Conservation (phyloP, 2,329 filamentous ascomycete genomes). For the Aspergillus ustus region DNA sequence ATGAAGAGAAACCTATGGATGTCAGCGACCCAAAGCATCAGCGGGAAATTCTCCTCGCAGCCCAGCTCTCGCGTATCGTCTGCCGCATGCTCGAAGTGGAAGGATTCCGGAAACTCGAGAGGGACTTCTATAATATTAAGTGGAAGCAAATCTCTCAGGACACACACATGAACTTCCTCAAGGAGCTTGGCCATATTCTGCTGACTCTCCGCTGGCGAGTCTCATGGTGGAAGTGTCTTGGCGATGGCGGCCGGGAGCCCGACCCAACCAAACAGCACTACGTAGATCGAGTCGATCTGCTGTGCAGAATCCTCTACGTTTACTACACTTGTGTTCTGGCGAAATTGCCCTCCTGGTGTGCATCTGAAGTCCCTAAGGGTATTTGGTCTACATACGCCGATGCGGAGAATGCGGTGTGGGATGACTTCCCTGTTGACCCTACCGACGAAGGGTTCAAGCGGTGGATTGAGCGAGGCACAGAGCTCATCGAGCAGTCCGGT, state of each 20-base stretch:
- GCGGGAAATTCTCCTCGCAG: slow-evolving; percentile 48
- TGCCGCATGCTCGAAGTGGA: slow-evolving; percentile 53
- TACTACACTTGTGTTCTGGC: slow-evolving; percentile 51
- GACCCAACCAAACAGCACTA: slow-evolving; percentile 46
- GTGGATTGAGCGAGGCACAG: slow-evolving; percentile 47
- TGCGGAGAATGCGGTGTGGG: slow-evolving; percentile 45
- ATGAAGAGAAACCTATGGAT: slow-evolving; percentile 45
- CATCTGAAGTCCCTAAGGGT: slow-evolving; percentile 43
- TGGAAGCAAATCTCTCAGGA: slow-evolving; percentile 50
- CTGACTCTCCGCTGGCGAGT: slow-evolving; percentile 51
- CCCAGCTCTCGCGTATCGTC: slow-evolving; percentile 51
- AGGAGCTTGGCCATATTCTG: slow-evolving; percentile 47
- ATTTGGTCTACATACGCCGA: slow-evolving; percentile 49
- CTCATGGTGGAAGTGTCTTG: slow-evolving; percentile 51
- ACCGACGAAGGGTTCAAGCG: slow-evolving; percentile 44
- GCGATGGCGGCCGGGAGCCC: slow-evolving; percentile 41
- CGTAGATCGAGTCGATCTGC: slow-evolving; percentile 44
- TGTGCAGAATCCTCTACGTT: slow-evolving; percentile 52
- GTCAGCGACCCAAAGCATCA: slow-evolving; percentile 42
- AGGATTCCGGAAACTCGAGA: slow-evolving; percentile 50
- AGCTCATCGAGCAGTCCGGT: slow-evolving; percentile 47
- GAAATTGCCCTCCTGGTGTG: slow-evolving; percentile 47
- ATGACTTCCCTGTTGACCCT: slow-evolving; percentile 48
- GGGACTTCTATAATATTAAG: slow-evolving; percentile 51
- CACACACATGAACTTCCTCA: slow-evolving; percentile 46